phyloP scores from a whole-genome alignment of 2,329 filamentous ascomycete genomes.

The Epichloe amarillans region DNA sequence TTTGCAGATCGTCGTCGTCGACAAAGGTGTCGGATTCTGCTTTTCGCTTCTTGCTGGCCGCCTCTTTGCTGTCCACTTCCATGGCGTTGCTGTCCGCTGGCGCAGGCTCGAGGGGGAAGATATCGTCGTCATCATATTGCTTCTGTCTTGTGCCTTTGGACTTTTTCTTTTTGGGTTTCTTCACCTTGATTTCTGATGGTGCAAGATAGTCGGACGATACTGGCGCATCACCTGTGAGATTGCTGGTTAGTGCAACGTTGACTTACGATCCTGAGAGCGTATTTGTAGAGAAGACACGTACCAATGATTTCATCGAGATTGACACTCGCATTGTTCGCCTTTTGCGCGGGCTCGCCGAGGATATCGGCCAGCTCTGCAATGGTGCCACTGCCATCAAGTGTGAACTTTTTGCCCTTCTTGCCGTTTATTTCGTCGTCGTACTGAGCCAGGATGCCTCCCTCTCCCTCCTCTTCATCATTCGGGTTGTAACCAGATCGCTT shows the following conservation, averaged over 20 bases:
- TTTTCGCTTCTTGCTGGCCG: slow-evolving; percentile 45
- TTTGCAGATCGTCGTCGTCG: slow-evolving; percentile 88
- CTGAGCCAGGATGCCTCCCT: slow-evolving; percentile 62
- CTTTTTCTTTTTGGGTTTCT: slow-evolving; percentile 92
- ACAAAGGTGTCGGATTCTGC: slow-evolving; percentile 57
- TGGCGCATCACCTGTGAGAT: slow-evolving; percentile 16
- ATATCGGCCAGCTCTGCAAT: slow-evolving; percentile 49
- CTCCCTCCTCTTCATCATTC: slow-evolving; percentile 54
- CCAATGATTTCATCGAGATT: slow-evolving; percentile 65
- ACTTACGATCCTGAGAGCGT: neutral
- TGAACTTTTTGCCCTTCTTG: slow-evolving; percentile 81
- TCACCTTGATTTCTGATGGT: slow-evolving; percentile 75
- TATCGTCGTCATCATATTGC: slow-evolving; percentile 48
- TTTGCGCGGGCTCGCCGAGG: slow-evolving; percentile 36
- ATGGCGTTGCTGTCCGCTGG: slow-evolving; percentile 41
- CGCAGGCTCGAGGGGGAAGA: slow-evolving; percentile 31
- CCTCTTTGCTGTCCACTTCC: slow-evolving; percentile 57
- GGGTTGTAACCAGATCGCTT: slow-evolving; percentile 83
- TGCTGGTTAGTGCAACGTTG: neutral
- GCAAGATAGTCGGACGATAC: slow-evolving; percentile 75
- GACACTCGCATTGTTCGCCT: slow-evolving; percentile 53
- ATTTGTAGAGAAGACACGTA: slow-evolving; percentile 17
- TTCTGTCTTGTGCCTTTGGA: slow-evolving; percentile 62
- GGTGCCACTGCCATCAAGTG: slow-evolving; percentile 64
- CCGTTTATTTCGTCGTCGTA: slow-evolving; percentile 93